These are phyloP conservation scores for Fulvia fulva DNA, from an alignment of 2,329 filamentous ascomycete genomes.

Conservation along the genomic window DNA sequence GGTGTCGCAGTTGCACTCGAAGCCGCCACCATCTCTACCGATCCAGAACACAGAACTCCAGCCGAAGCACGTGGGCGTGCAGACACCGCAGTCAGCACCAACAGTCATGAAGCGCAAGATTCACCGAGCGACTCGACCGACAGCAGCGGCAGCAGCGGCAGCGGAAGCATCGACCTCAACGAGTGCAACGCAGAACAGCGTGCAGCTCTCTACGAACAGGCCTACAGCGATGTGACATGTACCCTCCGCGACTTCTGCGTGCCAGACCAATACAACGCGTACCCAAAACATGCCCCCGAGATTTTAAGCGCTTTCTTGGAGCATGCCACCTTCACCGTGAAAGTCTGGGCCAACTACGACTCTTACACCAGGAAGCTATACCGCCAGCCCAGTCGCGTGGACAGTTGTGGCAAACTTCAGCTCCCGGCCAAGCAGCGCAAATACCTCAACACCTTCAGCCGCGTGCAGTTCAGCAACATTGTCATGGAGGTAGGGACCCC, in stretches of 20 bases:
- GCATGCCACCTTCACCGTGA: slow-evolving; percentile 9
- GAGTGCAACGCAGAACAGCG: neutral
- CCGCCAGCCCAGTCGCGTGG: slow-evolving; percentile 1
- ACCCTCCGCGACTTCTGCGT: neutral
- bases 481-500: slow-evolving; percentile 13
- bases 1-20: neutral
- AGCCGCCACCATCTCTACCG: neutral
- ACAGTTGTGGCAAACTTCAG: slow-evolving; percentile 8
- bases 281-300: slow-evolving; percentile 3
- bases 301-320: slow-evolving; percentile 11
- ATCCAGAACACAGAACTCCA: neutral
- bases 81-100: neutral
- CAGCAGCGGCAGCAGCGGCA: neutral
- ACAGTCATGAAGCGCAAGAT: neutral
- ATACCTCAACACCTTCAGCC: neutral
- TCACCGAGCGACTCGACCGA: neutral
- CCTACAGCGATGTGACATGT: neutral
- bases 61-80: neutral
- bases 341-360: slow-evolving; percentile 23
- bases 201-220: neutral
- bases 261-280: no score
- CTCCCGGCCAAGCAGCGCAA: slow-evolving; percentile 8
- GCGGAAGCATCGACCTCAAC: neutral
- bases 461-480: slow-evolving; percentile 8
- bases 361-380: slow-evolving; percentile 2